Evolutionary conservation across 2,329 filamentous ascomycete species (phyloP), one percentile per base, ranked within the genome.

Genomic region (Xylaria sp.): DNA sequence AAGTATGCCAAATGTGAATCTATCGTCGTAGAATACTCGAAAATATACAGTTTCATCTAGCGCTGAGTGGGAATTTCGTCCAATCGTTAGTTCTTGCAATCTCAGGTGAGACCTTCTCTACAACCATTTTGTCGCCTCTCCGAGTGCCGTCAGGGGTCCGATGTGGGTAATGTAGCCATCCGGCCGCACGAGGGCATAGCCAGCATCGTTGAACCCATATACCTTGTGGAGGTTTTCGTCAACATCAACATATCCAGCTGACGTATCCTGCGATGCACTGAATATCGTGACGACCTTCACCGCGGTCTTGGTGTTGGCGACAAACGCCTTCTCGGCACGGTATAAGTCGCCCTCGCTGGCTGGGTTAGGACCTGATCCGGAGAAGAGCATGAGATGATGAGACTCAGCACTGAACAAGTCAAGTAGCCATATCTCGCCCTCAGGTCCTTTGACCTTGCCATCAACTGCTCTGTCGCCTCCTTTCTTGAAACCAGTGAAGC

Each of bases 381-480:
- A 70, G 49, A 72, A 68, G 13, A 72, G 61, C 16, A 71, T 55
- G 13, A 71, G 59, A 30, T 71, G 67, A 34, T 72, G 64, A 7
- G 52, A 59, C 1, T 57, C 59, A 2, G 68, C 63, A 3, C 52
- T 59, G 18, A 71, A 23, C 8, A 69, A 61, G 19, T 68, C 64
- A 7, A 62, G 64, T 18, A 72, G 66, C 57, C 67, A 67, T 44
- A 54, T 61, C 42, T 69, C 63, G 16, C 60, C 59, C 2, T 62
- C 62, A 7, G 55, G 34, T 16, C 34, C 54, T 57, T 44, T 60
- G 18, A 70, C 64, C 37, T 66, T 67, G 1, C 61, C 64, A 30
- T 80, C 76, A 0, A 75, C 75, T 3, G 78, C 70, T 11, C 81
- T 75, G 64, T 81, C 77, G 1, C 80, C 80, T 37, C 79, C 78